Conservation (phyloP, 768 basidiomycete genomes). For the Termitomyces titanicus region DNA sequence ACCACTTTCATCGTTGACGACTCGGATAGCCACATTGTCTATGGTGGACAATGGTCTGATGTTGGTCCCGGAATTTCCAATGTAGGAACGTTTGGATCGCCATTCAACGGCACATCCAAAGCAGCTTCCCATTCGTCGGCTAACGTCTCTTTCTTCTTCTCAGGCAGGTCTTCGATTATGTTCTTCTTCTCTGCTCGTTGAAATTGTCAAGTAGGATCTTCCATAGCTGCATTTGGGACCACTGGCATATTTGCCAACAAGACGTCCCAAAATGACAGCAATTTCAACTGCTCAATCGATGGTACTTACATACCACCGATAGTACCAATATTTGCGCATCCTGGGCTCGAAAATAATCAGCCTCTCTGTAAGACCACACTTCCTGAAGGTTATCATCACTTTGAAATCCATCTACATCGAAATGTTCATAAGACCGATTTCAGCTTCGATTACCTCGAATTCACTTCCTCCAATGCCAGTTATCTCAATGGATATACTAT, state of each 20-base stretch:
- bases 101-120: neutral
- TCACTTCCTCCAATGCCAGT: neutral
- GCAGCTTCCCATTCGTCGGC: neutral
- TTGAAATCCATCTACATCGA: neutral
- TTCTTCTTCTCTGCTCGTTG: neutral
- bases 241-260: neutral
- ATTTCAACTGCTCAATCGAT: neutral
- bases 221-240: neutral
- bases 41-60: neutral
- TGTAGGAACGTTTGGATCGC: neutral
- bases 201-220: neutral
- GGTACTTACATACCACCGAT: neutral
- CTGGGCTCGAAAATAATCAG: neutral
- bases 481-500: neutral
- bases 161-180: neutral
- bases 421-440: neutral
- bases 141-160: neutral
- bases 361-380: neutral
- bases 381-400: neutral
- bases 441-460: slow-evolving; percentile 3
- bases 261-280: neutral
- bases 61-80: neutral
- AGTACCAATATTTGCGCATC: neutral
- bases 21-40: neutral
- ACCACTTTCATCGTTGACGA: neutral